Evolutionary conservation across 1,284 basidiomycete genomes (phyloP).

Genomic region (Ustilago trichophora): DNA sequence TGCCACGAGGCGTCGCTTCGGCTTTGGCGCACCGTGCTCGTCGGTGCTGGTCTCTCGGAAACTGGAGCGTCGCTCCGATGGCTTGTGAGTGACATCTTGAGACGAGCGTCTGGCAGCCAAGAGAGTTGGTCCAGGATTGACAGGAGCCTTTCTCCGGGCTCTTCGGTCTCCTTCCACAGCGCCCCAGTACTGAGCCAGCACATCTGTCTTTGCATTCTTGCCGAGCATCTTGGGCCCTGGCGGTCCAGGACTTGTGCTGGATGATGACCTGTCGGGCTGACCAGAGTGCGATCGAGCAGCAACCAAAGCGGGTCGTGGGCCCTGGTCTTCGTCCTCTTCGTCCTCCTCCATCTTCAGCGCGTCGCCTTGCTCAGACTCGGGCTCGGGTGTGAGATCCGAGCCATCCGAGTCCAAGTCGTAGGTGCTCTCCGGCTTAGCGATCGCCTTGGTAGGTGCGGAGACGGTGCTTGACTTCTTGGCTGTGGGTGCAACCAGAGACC

Average conservation of each 20-base stretch:
- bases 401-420: conserved; percentile 41
- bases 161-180: conserved; percentile 57
- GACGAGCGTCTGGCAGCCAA: conserved; percentile 24
- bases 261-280: conserved; percentile 22
- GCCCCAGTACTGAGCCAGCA: conserved; percentile 64
- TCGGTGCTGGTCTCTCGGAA: conserved; percentile 33
- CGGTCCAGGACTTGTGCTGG: conserved; percentile 43
- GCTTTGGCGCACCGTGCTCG: conserved; percentile 17
- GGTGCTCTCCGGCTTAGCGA: background rate
- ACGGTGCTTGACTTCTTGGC: conserved; percentile 5
- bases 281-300: conserved; percentile 19
- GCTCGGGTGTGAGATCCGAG: conserved; percentile 46
- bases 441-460: conserved; percentile 2
- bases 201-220: conserved; percentile 62
- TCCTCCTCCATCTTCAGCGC: conserved; percentile 13
- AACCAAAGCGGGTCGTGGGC: conserved; percentile 10
- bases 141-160: conserved; percentile 37
- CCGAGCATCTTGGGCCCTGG: conserved; percentile 64
- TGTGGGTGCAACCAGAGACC: conserved; percentile 6
- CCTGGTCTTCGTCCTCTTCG: conserved; percentile 35
- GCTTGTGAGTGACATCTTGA: conserved; percentile 20
- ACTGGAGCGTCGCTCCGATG: conserved; percentile 32
- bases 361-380: conserved; percentile 38
- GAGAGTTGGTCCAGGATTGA: conserved; percentile 34
- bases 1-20: conserved; percentile 34